phyloP scores from a whole-genome alignment of 2,329 filamentous ascomycete species.

The Alternaria dauci region DNA sequence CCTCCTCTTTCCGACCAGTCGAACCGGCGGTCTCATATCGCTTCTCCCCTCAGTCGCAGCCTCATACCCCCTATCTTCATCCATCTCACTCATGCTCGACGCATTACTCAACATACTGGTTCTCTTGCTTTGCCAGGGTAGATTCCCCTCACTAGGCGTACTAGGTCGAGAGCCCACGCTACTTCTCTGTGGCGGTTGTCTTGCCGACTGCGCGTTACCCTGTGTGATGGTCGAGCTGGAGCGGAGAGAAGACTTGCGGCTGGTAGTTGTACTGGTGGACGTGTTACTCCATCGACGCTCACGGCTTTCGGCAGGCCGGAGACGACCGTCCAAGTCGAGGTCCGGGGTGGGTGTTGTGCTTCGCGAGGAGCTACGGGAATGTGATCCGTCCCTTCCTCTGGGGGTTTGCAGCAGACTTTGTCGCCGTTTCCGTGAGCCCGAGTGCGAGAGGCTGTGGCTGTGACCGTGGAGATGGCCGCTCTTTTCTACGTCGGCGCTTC shows the following conservation, averaged over 20 bases:
- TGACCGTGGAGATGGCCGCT: conserved; percentile 26
- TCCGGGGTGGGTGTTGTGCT: conserved; percentile 46
- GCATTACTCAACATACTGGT: conserved; percentile 45
- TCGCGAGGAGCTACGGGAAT: conserved; percentile 46
- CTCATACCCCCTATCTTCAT: conserved; percentile 23
- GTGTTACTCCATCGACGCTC: conserved; percentile 49
- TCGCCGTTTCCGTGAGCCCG: conserved; percentile 34
- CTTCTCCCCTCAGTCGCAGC: conserved; percentile 8
- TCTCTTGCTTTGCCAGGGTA: conserved; percentile 42
- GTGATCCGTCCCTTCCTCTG: conserved; percentile 35
- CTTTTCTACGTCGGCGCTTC: conserved; percentile 44
- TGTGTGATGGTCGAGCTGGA: conserved; percentile 32
- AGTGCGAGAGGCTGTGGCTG: conserved; percentile 28
- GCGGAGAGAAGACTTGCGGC: conserved; percentile 26
- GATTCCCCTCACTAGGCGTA: conserved; percentile 38
- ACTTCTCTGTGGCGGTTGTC: conserved; percentile 28
- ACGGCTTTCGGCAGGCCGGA: conserved; percentile 27
- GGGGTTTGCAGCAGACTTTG: conserved; percentile 34
- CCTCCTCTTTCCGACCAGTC: conserved; percentile 13
- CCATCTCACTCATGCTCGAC: conserved; percentile 27
- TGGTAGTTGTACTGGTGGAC: conserved; percentile 34
- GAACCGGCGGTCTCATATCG: not conserved
- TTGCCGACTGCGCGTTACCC: conserved; percentile 38
- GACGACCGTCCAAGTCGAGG: conserved; percentile 40
- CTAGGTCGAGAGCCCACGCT: conserved; percentile 25